Base-by-base conservation (phyloP, 768 basidiomycete genomes). In the Pleurotus cornucopiae region DNA sequence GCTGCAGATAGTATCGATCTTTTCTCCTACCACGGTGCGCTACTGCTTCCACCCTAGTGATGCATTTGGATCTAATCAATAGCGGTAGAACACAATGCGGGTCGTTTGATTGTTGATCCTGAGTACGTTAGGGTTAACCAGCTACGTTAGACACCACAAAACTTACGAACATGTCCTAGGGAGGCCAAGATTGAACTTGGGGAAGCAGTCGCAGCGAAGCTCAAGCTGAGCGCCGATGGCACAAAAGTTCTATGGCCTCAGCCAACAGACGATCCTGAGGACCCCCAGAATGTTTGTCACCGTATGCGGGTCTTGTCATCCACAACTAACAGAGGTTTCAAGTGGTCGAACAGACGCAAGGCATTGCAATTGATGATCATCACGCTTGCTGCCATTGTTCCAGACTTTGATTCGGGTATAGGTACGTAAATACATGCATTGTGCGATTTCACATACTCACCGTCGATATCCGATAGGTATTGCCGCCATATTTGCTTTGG, bases 161-260 rank as follows among this genome's bases (percentile, higher is more conserved):
- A 25, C 7, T 45, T n/a, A 34, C 2, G 30, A 34, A 7, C 39
- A 12, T 46, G 6, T 30, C 7, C 12, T 58, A 85, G 82, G 43
- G 85, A 89, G 68, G 86, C 86, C 0, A 74, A 71, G 61, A 69
- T 79, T 55, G 85, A 86, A 67, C 79, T 86, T 47, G 85, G 85
- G 7, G 79, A 80, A 20, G 69, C 69, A 3, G 64, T 84, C 39
- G 83, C 85, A 0, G 69, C 77, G 4, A 73, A 64, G 47, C 71
- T 88, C 53, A 88, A 88, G 72, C 71, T 85, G 5, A 76, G 80
- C 3, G 57, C 61, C 14, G 82, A 85, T 55, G 84, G 85, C 0
- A 78, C 71, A 14, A 82, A 76, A 48, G 78, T 88, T 7, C 75
- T 89, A 0, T 88, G 85, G 83, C 86, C 86, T 16, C 86, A 88